Evolutionary conservation across 345 rosid genomes (phyloP).

Genomic region (Combretum micranthum): DNA sequence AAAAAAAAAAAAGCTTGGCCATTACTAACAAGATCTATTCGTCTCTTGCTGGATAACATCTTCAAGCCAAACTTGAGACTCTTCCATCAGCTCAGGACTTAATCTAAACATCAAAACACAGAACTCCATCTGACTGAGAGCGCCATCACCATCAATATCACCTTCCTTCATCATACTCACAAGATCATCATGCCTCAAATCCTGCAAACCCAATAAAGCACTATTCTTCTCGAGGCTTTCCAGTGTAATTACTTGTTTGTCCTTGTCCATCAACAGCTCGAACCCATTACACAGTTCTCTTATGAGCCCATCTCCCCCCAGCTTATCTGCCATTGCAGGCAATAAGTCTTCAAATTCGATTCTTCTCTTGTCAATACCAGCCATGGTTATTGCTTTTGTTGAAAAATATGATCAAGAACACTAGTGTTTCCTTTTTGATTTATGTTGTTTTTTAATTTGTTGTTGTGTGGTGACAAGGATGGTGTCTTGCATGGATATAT

Average conservation of each 20-base stretch:
- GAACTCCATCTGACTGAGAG: constrained; percentile 43
- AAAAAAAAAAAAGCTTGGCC: no score
- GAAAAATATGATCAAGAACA: constrained; percentile 2
- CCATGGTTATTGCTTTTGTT: constrained; percentile 9
- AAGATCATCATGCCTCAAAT: constrained; percentile 30
- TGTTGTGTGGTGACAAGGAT: not conserved
- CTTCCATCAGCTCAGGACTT: constrained; percentile 53
- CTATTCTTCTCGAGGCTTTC: constrained; percentile 47
- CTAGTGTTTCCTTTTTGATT: not conserved
- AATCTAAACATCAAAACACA: constrained; percentile 55
- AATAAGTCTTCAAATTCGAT: constrained; percentile 37
- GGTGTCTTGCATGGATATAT: not conserved
- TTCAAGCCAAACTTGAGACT: constrained; percentile 32
- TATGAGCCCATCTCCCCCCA: constrained; percentile 48
- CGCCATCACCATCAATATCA: constrained; percentile 45
- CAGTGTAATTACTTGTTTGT: constrained; percentile 33
- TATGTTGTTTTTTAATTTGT: not conserved
- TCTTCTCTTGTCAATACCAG: constrained; percentile 13
- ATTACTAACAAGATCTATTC: constrained; percentile 9
- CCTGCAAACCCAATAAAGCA: constrained; percentile 31
- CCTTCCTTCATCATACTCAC: constrained; percentile 48
- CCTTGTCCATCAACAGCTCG: constrained; percentile 41
- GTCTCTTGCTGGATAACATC: constrained; percentile 22
- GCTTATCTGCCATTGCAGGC: constrained; percentile 50
- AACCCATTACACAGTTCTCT: constrained; percentile 49